A percentile compares a stretch with the other conserved stretches of the same genome.
These are phyloP conservation scores for Dacryopinax primogenitus DNA, from an alignment of 768 basidiomycete species.

Conservation along the genomic window DNA sequence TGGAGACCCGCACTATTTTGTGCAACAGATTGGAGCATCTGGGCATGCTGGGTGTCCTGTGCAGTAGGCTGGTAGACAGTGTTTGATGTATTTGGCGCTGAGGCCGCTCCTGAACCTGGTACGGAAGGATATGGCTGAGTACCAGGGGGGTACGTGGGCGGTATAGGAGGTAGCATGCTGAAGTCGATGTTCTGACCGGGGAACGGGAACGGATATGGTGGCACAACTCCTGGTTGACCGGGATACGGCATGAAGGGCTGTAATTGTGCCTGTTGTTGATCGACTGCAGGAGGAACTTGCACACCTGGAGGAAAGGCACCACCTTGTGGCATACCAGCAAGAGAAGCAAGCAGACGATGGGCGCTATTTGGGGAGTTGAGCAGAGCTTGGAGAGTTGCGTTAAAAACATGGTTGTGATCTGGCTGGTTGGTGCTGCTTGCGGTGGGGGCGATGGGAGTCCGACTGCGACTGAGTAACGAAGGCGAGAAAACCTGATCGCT, in stretches of 20 bases:
- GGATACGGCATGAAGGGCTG: neutral
- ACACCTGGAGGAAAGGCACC: neutral
- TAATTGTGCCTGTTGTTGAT: neutral
- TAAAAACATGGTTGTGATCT: conserved; percentile 7
- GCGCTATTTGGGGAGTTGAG: conserved; percentile 7
- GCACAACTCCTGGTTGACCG: neutral
- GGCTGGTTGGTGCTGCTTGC: neutral
- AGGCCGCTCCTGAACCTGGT: neutral
- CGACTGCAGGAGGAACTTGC: neutral
- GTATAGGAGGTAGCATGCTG: neutral
- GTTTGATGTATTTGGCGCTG: neutral
- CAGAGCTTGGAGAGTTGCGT: neutral
- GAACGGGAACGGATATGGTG: neutral
- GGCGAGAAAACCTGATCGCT: neutral
- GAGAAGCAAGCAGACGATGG: conserved; percentile 10
- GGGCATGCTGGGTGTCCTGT: neutral
- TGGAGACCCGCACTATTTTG: conserved; percentile 6
- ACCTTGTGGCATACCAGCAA: conserved; percentile 5
- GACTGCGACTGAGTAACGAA: neutral
- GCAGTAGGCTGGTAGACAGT: neutral
- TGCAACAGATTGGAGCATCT: conserved; percentile 1
- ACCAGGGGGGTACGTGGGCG: neutral
- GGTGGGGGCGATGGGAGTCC: neutral
- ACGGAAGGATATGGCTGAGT: conserved; percentile 3
- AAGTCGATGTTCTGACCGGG: conserved; percentile 4